Percentiles rank a stretch among this genome's conserved stretches.
phyloP scores from a whole-genome alignment of 495 filamentous ascomycete genomes.

The Cryomyces antarcticus region DNA sequence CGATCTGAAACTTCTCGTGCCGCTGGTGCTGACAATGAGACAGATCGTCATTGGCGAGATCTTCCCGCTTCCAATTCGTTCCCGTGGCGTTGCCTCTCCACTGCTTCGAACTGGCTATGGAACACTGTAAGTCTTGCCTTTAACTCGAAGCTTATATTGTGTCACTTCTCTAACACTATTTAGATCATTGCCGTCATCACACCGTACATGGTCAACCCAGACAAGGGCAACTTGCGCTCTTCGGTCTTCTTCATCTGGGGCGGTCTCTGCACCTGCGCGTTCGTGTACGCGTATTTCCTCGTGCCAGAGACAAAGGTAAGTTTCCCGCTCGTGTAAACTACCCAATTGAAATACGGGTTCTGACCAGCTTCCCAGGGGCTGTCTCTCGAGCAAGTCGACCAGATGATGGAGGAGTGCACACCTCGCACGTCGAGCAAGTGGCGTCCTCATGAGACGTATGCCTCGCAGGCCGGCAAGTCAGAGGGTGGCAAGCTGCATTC shows the following conservation, averaged over 20 bases:
- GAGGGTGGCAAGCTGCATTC: constrained; percentile 18
- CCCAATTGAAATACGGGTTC: background rate
- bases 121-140: constrained; percentile 21
- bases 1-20: too few species aligned
- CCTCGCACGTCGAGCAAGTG: constrained; percentile 51
- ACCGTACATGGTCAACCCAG: constrained; percentile 49
- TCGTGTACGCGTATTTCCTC: constrained; percentile 34
- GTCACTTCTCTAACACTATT: background rate
- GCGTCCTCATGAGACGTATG: constrained; percentile 52
- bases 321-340: background rate
- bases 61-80: constrained; percentile 68
- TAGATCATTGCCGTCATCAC: constrained; percentile 50
- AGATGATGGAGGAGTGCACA: constrained; percentile 70
- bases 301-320: constrained; percentile 56
- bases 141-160: background rate
- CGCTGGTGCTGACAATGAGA: too few species aligned
- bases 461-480: constrained; percentile 32
- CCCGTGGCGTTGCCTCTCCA: constrained; percentile 63
- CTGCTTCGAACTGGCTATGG: constrained; percentile 79
- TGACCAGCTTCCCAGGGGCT: constrained; percentile 30
- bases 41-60: constrained; percentile 60
- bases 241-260: constrained; percentile 42
- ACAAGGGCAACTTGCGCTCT: constrained; percentile 44
- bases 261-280: constrained; percentile 23
- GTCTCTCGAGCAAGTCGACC: constrained; percentile 77